phyloP scores from a whole-genome alignment of 805 yeast genomes.

The Yamadazyma philogaea region DNA sequence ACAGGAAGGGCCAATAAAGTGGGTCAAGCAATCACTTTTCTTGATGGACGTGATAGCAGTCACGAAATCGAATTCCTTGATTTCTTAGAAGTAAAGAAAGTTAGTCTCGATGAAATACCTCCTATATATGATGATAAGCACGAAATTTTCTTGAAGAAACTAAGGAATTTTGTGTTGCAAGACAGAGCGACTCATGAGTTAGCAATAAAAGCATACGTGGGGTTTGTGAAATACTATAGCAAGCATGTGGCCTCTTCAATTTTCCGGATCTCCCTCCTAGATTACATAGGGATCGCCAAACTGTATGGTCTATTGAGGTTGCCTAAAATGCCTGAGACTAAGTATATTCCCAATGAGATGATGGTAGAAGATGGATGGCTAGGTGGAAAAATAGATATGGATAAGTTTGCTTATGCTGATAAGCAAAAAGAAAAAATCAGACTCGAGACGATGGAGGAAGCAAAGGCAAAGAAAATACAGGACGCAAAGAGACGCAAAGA shows the following conservation, averaged over 20 bases:
- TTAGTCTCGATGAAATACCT: conserved; percentile 45
- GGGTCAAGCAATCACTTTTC: conserved; percentile 75
- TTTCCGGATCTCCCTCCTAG: conserved; percentile 69
- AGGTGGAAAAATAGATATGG: conserved; percentile 61
- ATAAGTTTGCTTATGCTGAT: conserved; percentile 62
- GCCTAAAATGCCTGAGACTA: conserved; percentile 93
- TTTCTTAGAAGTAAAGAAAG: conserved; percentile 68
- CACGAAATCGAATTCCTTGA: conserved; percentile 80
- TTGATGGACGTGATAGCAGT: conserved; percentile 52
- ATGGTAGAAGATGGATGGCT: conserved; percentile 78
- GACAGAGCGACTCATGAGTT: conserved; percentile 83
- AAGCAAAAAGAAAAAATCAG: conserved; percentile 61
- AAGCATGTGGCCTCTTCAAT: conserved; percentile 88
- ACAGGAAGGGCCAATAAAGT: conserved; percentile 88
- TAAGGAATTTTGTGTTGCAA: conserved; percentile 54
- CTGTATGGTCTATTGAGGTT: conserved; percentile 78
- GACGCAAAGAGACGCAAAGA: conserved; percentile 45
- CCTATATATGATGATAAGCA: conserved; percentile 24
- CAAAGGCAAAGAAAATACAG: conserved; percentile 31
- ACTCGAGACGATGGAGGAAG: conserved; percentile 52
- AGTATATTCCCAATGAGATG: conserved; percentile 42
- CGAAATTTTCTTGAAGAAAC: conserved; percentile 20
- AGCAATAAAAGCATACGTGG: conserved; percentile 77
- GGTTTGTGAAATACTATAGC: conserved; percentile 76
- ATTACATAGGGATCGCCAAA: conserved; percentile 67